Evolutionary conservation across 2,329 filamentous ascomycete genomes (phyloP), one percentile per base, ranked within the genome.

Genomic region (Diaporthe sp.): DNA sequence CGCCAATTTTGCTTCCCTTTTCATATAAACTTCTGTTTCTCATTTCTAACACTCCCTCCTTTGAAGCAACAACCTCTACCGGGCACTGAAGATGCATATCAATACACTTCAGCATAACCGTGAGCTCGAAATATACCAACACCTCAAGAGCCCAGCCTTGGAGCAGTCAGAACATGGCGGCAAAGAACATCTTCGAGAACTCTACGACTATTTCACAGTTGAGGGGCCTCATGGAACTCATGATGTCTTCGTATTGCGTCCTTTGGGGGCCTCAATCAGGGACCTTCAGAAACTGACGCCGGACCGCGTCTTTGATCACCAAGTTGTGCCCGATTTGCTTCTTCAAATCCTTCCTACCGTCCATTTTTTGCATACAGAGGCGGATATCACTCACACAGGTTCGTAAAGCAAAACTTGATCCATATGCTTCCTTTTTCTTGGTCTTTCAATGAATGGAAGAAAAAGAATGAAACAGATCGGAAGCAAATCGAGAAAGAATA

Each of bases 301-400:
- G 1, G 61, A n/a, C 13, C 9, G 42, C 10, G 61, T 65, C 6
- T 65, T 65, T 65, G 17, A n/a, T 34, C 1, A 22, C 10, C 2
- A 13, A 13, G 4, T 3, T 20, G 61, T 47, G 25, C 61, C 61
- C 2, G 25, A 65, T 3, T n/a, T 65, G 1, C 42, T 65, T 13
- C 61, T 65, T 65, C 25, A 65, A 47, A 31, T 63, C 25, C 60
- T 63, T 31, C 60, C 39, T 47, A 31, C 60, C 9, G 22, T 63
- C 4, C 39, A 63, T 13, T 63, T 63, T 47, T 15, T 34, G 31
- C 31, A 34, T 34, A 34, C 31, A 34, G 31, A 34, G 31, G 31
- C 37, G 9, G 7, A 12, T 2, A 37, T 37, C 37, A 37, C 37
- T 37, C 9, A 37, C 37, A 22, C 61, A 34, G 61, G 42, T 65